Evolutionary conservation across 495 filamentous ascomycete species (phyloP), one percentile per base, ranked within the genome.

Genomic region (Aspergillus wentii): DNA sequence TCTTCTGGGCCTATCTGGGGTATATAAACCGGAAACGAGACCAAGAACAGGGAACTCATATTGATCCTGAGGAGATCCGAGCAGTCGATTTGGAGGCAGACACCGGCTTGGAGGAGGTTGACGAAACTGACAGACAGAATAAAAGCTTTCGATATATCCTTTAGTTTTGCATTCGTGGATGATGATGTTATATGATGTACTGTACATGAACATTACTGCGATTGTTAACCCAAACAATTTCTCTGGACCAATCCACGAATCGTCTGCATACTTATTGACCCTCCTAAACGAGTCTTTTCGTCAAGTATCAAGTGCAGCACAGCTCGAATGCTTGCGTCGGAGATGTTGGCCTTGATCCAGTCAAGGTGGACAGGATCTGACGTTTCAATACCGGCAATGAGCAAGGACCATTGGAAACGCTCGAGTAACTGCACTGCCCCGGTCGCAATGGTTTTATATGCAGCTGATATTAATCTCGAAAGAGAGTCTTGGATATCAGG

Each of bases 81-180:
- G 35, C 33, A 11, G 36, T 51, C 20, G 33, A 41, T 18, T 20
- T 47, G 3, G 26, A 41, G 1, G 20, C 35, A 3, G 48, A 47
- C 28, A 40, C 40, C 9, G 43, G 33, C 2, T 21, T 51, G 8
- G 43, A 43, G 5, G 17, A 38, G 6, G 40, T 46, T 10, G 48
- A 51, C 28, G 43, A 51, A 22, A 51, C 43, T 8, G 48, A 51
- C 34, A 36, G 38, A 5, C 40, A 46, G 22, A 46, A 51, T 20
- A 14, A 15, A 16, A 30, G 31, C 11, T 51, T 51, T 31, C 43
- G 48, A 27, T 51, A 51, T 32, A 33, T 51, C 23, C 21, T 46
- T 1, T 51, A 46, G 16, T n/a, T n/a, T n/a, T n/a, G n/a, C n/a
- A n/a, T n/a, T n/a, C n/a, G n/a, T n/a, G n/a, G n/a, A n/a, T n/a